These are phyloP conservation scores for Neospermospora avenae DNA, from an alignment of 2,329 filamentous ascomycete species.

Conservation along the genomic window DNA sequence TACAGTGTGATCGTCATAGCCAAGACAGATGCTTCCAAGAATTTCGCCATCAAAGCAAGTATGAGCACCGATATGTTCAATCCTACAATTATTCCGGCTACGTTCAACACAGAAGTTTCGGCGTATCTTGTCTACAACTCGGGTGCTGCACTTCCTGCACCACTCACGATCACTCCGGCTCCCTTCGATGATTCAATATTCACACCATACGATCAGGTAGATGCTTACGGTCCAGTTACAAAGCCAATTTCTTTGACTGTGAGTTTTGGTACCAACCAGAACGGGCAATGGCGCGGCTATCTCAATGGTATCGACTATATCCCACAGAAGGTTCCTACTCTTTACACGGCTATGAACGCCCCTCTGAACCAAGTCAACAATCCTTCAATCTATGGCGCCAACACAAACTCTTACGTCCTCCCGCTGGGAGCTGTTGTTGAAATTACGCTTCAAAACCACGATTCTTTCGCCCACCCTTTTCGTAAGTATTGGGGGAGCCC, in stretches of 20 bases:
- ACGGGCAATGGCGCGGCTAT: slow-evolving; percentile 34
- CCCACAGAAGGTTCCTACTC: slow-evolving; percentile 65
- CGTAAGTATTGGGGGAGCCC: too few species aligned
- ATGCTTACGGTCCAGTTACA: not conserved
- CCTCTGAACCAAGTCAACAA: slow-evolving; percentile 45
- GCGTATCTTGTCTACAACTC: slow-evolving; percentile 52
- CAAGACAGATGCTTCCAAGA: slow-evolving; percentile 38
- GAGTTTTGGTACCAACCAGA: slow-evolving; percentile 10
- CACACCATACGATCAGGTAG: slow-evolving; percentile 11
- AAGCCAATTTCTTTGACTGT: slow-evolving; percentile 2
- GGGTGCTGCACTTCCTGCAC: slow-evolving; percentile 41
- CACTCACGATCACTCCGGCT: slow-evolving; percentile 1
- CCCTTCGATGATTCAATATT: slow-evolving; percentile 16
- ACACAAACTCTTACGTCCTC: slow-evolving; percentile 62
- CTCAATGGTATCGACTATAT: slow-evolving; percentile 78
- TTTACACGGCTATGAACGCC: slow-evolving; percentile 69
- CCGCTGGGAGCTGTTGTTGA: slow-evolving; percentile 57
- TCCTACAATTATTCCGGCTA: slow-evolving; percentile 48
- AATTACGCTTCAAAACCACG: slow-evolving; percentile 16
- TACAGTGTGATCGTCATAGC: slow-evolving; percentile 45
- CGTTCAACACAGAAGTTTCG: slow-evolving; percentile 58
- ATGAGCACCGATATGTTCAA: slow-evolving; percentile 56
- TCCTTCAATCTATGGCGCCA: slow-evolving; percentile 55
- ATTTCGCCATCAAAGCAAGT: slow-evolving; percentile 18
- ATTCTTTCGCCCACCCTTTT: slow-evolving; percentile 14